Evolutionary conservation across 768 basidiomycete genomes (phyloP).

Genomic region (Lentinus tigrinus): DNA sequence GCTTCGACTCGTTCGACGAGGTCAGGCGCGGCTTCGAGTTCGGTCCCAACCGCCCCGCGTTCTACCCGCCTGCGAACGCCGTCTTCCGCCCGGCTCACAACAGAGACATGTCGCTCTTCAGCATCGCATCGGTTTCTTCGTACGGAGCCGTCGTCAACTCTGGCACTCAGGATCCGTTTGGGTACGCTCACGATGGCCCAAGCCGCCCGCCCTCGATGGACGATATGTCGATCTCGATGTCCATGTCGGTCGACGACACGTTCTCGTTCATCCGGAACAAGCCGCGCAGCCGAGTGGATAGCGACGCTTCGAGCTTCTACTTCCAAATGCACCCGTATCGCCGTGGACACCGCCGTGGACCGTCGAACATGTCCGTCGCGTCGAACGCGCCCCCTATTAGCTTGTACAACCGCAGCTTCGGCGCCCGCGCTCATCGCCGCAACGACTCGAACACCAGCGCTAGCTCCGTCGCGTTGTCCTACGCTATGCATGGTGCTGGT

Average conservation of each 20-base stretch:
- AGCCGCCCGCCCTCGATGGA: slow-evolving; percentile 61
- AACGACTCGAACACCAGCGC: slow-evolving; percentile 60
- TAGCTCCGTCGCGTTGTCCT: slow-evolving; percentile 57
- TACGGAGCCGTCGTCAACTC: slow-evolving; percentile 66
- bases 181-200: slow-evolving; percentile 48
- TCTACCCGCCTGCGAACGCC: slow-evolving; percentile 54
- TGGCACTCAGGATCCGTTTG: slow-evolving; percentile 72
- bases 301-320: slow-evolving; percentile 78
- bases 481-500: slow-evolving; percentile 50
- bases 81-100: slow-evolving; percentile 35
- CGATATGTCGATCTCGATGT: slow-evolving; percentile 43
- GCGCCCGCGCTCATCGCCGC: slow-evolving; percentile 36
- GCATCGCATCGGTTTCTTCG: slow-evolving; percentile 78
- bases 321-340: slow-evolving; percentile 46
- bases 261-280: slow-evolving; percentile 57
- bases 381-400: slow-evolving; percentile 69
- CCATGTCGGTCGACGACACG: slow-evolving; percentile 62
- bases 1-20: slow-evolving; percentile 75
- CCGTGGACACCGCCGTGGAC: slow-evolving; percentile 58
- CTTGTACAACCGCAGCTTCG: slow-evolving; percentile 67
- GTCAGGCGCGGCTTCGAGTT: slow-evolving; percentile 81
- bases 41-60: slow-evolving; percentile 55
- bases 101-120: slow-evolving; percentile 61
- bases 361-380: slow-evolving; percentile 49
- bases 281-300: slow-evolving; percentile 59